Percentiles rank a stretch among this genome's conserved stretches.
Evolutionary conservation across 768 basidiomycete species (phyloP).

Genomic region (Russula griseocarnosa): DNA sequence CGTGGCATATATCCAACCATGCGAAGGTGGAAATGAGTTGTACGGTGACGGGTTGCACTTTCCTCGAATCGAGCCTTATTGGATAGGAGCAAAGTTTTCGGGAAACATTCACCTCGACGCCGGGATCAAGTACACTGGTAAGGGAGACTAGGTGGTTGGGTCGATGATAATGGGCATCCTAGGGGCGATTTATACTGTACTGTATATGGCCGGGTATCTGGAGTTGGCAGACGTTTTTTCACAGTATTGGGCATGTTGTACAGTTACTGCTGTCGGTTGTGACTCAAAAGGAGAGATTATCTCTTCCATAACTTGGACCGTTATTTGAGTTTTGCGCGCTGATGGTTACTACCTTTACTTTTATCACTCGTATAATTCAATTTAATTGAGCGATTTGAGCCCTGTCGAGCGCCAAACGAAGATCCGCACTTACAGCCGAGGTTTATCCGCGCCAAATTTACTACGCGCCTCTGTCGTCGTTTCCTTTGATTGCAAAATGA

Average conservation of each 20-base stretch:
- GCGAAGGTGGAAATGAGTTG: background rate
- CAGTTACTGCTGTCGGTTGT: background rate
- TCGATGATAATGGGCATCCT: background rate
- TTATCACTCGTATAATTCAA: too few species aligned
- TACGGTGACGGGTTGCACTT: constrained; percentile 22
- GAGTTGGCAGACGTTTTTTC: background rate
- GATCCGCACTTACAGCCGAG: too few species aligned
- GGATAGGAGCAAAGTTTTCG: constrained; percentile 21
- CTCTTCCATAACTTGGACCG: too few species aligned
- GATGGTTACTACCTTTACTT: too few species aligned
- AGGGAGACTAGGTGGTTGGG: background rate
- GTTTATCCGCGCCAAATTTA: background rate
- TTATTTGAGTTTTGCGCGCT: too few species aligned
- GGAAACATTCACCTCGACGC: constrained; percentile 4
- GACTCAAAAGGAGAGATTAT: too few species aligned
- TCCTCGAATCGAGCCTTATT: constrained; percentile 7
- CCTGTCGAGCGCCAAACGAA: too few species aligned
- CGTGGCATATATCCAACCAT: constrained; percentile 16
- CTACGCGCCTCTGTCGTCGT: background rate
- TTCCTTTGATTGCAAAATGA: constrained; percentile 7
- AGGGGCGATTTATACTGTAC: background rate
- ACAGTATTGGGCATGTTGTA: background rate
- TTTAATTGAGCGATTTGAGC: too few species aligned
- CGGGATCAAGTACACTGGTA: background rate
- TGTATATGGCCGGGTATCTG: background rate